Conservation (phyloP, 225 moss, liverwort and hornwort genomes). For the Pseudisothecium myosuroides region DNA sequence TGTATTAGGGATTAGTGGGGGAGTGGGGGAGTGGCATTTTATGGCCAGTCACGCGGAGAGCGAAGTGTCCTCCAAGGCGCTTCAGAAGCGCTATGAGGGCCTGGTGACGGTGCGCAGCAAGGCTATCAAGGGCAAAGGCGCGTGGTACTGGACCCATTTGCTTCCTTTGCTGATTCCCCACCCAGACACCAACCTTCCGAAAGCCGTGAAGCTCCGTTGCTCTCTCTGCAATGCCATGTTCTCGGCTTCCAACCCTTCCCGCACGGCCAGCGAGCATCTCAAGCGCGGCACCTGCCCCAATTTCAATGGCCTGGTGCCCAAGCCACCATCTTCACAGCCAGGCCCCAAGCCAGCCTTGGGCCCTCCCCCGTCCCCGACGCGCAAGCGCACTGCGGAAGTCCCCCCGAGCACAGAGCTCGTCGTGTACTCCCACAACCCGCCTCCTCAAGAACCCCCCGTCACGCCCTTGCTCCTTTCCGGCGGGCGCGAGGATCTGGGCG, state of each 20-base stretch:
- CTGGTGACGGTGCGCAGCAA: slow-evolving; percentile 84
- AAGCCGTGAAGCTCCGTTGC: slow-evolving; percentile 88
- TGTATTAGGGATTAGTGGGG: not conserved
- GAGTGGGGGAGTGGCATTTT: not conserved
- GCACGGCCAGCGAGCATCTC: slow-evolving; percentile 79
- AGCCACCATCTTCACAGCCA: slow-evolving; percentile 32
- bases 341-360: slow-evolving; percentile 23
- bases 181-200: slow-evolving; percentile 64
- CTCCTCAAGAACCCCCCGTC: not conserved
- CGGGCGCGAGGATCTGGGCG: slow-evolving; percentile 74
- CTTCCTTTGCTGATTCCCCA: slow-evolving; percentile 66
- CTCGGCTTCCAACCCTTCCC: slow-evolving; percentile 89
- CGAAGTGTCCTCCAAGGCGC: slow-evolving; percentile 42
- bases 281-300: slow-evolving; percentile 93
- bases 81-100: slow-evolving; percentile 89
- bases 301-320: slow-evolving; percentile 68
- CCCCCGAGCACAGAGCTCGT: slow-evolving; percentile 47
- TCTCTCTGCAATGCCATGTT: slow-evolving; percentile 95
- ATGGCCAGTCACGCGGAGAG: slow-evolving; percentile 26
- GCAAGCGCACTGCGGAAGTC: slow-evolving; percentile 51
- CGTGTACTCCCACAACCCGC: slow-evolving; percentile 3
- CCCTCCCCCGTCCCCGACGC: not conserved
- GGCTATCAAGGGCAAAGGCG: slow-evolving; percentile 91
- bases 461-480: slow-evolving; percentile 66
- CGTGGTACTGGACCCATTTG: slow-evolving; percentile 94